These are phyloP conservation scores for Penicillium sp. DNA, from an alignment of 2,329 filamentous ascomycete species.

Conservation along the genomic window DNA sequence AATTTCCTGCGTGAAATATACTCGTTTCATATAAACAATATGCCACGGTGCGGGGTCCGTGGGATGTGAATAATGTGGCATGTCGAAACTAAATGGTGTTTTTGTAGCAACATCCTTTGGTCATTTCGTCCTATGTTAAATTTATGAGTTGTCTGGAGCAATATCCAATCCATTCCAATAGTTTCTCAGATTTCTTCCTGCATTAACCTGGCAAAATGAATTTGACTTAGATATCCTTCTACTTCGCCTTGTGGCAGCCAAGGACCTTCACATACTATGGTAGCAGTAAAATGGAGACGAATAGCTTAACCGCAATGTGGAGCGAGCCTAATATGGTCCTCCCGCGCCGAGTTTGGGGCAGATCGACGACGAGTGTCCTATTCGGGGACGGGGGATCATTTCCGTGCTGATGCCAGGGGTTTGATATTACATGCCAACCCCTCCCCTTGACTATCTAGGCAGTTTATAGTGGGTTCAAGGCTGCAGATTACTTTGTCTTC, in stretches of 20 bases:
- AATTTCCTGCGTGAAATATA: background rate
- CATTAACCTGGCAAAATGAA: background rate
- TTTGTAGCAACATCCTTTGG: background rate
- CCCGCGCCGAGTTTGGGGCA: constrained; percentile 1
- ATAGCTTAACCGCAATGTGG: background rate
- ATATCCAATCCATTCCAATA: too few species aligned
- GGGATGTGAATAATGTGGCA: background rate
- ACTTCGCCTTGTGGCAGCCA: background rate
- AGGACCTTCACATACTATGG: background rate
- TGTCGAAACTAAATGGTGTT: background rate
- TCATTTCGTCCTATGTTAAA: too few species aligned
- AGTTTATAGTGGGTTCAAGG: background rate
- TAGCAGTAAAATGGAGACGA: background rate
- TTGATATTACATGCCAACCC: background rate
- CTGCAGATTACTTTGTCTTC: background rate
- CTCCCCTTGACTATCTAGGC: constrained; percentile 9
- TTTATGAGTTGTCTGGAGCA: background rate
- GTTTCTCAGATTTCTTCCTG: too few species aligned
- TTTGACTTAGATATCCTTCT: background rate
- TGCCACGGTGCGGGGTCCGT: background rate
- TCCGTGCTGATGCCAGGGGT: constrained; percentile 9
- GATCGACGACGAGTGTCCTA: constrained; percentile 12
- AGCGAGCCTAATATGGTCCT: background rate
- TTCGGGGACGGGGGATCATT: constrained; percentile 12
- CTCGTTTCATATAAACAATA: background rate